A percentile compares a stretch with the other conserved stretches of the same genome.
Evolutionary conservation across 768 basidiomycete species (phyloP).

Genomic region (Tylopilus sp.): DNA sequence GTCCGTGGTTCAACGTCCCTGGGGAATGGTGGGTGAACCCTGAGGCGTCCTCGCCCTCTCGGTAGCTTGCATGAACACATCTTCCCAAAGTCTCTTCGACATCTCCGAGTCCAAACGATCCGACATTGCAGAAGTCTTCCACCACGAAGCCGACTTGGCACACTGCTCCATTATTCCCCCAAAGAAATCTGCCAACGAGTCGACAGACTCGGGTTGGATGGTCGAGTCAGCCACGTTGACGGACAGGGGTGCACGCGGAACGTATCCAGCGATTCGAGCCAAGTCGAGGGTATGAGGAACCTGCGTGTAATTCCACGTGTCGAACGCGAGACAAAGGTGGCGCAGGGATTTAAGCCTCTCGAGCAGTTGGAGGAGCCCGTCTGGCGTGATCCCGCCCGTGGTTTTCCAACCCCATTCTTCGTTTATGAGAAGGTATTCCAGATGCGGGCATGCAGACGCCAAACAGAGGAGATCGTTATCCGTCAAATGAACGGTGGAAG

Average conservation of each 20-base stretch:
- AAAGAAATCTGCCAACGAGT: constrained; percentile 4
- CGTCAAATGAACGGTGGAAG: neutral
- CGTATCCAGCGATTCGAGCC: neutral
- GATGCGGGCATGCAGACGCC: neutral
- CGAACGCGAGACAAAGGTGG: constrained; percentile 2
- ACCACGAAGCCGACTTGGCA: neutral
- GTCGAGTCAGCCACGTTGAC: constrained; percentile 3
- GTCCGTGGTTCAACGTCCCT: neutral
- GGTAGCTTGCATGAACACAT: neutral
- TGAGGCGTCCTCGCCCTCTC: neutral
- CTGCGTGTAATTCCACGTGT: neutral
- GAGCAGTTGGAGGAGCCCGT: constrained; percentile 1
- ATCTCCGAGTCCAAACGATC: constrained; percentile 3
- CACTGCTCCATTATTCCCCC: neutral
- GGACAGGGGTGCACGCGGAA: neutral
- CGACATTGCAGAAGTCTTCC: neutral
- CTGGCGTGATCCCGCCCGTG: neutral
- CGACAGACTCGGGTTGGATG: constrained; percentile 1
- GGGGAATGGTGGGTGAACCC: neutral
- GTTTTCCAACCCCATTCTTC: constrained; percentile 8
- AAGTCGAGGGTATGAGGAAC: neutral
- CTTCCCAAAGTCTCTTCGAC: constrained; percentile 3
- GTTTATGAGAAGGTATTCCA: constrained; percentile 2
- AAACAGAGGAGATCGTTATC: neutral
- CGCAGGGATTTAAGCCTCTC: neutral